A percentile compares a stretch with the other conserved stretches of the same genome.
Conservation (phyloP, 495 filamentous ascomycete genomes). For the Talaromyces liani region DNA sequence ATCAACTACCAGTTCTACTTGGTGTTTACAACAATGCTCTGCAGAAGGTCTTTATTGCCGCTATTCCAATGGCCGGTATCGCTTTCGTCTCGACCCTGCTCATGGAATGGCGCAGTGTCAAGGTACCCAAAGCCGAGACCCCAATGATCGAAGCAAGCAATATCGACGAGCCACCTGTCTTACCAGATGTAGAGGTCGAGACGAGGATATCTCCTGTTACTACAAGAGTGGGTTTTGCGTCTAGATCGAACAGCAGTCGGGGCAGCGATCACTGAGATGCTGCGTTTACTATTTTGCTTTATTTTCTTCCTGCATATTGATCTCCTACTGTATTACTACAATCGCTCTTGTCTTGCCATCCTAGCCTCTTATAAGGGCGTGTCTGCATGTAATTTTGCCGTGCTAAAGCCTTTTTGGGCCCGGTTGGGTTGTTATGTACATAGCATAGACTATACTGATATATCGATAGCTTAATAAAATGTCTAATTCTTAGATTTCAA, state of each 20-base stretch:
- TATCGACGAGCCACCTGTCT: constrained; percentile 24
- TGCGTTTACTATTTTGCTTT: neutral
- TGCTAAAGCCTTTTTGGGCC: neutral
- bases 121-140: neutral
- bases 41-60: constrained; percentile 50
- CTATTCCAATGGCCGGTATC: constrained; percentile 45
- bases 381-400: neutral
- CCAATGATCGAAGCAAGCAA: neutral
- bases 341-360: neutral
- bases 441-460: neutral
- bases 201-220: constrained; percentile 7
- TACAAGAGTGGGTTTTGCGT: constrained; percentile 1
- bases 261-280: neutral
- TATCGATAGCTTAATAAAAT: neutral
- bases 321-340: neutral
- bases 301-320: neutral
- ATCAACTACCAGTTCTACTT: constrained; percentile 41
- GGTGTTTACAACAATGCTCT: constrained; percentile 54
- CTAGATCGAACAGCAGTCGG: neutral
- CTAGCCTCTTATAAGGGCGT: neutral
- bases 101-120: constrained; percentile 60
- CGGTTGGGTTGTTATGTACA: neutral
- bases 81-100: constrained; percentile 44
- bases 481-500: neutral
- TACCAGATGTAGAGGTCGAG: constrained; percentile 6